A percentile compares a stretch with the other conserved stretches of the same genome.
phyloP scores from a whole-genome alignment of 2,329 filamentous ascomycete genomes.

The Colletotrichum tamarilloi region DNA sequence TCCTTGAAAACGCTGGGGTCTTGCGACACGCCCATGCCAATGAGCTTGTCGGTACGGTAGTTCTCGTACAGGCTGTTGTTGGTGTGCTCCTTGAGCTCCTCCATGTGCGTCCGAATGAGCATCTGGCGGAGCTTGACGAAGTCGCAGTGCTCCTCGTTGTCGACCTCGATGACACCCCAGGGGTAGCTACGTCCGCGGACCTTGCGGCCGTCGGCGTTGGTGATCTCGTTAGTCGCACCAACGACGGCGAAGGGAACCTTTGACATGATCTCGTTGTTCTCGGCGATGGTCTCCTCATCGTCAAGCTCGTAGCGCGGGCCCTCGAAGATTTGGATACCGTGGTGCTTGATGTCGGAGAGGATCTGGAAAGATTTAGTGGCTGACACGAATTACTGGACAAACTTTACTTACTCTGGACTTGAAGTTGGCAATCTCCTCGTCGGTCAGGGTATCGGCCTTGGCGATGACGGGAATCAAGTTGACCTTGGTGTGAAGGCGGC shows the following conservation, averaged over 20 bases:
- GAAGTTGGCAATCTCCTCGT: conserved; percentile 94
- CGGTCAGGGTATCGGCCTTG: conserved; percentile 97
- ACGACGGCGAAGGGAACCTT: conserved; percentile 99
- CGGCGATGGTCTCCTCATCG: conserved; percentile 98
- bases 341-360: conserved; percentile 94
- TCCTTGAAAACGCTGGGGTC: conserved; percentile 99
- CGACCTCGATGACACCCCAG: conserved; percentile 98
- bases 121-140: conserved; percentile 99
- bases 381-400: background rate
- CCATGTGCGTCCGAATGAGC: conserved; percentile 99
- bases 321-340: conserved; percentile 99
- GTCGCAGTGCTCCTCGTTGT: conserved; percentile 99
- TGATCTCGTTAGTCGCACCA: conserved; percentile 94
- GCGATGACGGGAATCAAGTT: conserved; percentile 99
- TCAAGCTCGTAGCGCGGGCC: conserved; percentile 98
- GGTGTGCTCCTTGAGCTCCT: conserved; percentile 99
- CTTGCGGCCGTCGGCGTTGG: conserved; percentile 90
- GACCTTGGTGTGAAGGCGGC: conserved; percentile 99
- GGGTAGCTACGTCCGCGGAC: conserved; percentile 96
- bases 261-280: conserved; percentile 99
- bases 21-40: conserved; percentile 97
- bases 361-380: conserved; percentile 69
- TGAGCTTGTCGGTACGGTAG: conserved; percentile 99
- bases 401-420: conserved; percentile 86
- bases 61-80: conserved; percentile 99